Base-by-base conservation (phyloP, 2,329 filamentous ascomycete species). In the Venturia effusa region DNA sequence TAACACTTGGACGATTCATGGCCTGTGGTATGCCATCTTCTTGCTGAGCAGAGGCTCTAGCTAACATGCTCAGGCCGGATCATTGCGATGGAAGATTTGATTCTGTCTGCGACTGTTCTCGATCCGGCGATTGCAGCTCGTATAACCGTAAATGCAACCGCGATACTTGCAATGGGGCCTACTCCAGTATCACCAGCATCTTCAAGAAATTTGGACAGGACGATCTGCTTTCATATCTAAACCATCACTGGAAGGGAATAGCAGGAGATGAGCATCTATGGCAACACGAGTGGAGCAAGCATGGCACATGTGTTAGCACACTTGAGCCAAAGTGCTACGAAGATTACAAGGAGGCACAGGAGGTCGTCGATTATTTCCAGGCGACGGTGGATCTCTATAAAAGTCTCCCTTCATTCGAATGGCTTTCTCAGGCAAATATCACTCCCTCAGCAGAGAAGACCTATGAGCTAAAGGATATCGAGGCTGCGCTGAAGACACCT, bases 401-500 rank as follows among this genome's bases (percentile, higher is more conserved):
- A 62, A 59, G 51, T 11, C 59, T 70, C 11, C 66, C 67, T 3
- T 68, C 67, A 24, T 70, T 69, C 43, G 54, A 67, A 15, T 57
- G 51, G 51, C 51, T 57, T 30, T 13, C 55, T 13, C 51, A 63
- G 27, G 34, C 30, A 59, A 62, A 45, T 17, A 85, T 86, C 69
- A 77, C 74, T 1, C 84, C 84, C 3, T 83, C 80, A 15, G 73
- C 71, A 3, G 78, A 76, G 8, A 74, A 79, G 66, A 88, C 84
- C 0, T 90, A 89, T 74, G 81, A 80, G 1, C 77, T 80, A 1
- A 73, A 74, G 1, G 78, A 82, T 15, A 87, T 90, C 67, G 81
- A 87, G 70, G 74, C 76, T 41, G 85, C 85, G 0, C 77, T 90
- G 15, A 71, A 76, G 19, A 75, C 76, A 10, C 78, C 81, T 8